phyloP scores from a whole-genome alignment of 169 alveolate species.

The Eimeria sp. region DNA sequence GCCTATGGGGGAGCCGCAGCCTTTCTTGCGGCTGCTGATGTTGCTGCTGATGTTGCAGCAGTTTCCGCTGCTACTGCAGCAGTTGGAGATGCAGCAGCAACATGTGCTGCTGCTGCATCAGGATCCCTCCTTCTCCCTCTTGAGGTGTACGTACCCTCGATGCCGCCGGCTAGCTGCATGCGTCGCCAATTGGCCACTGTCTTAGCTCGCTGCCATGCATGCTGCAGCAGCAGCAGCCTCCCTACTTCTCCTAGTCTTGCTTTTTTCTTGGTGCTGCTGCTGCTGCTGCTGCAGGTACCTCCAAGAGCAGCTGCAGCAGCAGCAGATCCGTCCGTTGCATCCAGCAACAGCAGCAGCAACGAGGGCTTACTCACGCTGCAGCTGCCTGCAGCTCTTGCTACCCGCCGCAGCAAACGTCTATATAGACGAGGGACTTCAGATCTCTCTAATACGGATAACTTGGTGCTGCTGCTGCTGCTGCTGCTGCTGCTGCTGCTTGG shows the following conservation, averaged over 20 bases:
- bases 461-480: constrained; percentile 1
- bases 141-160: background rate
- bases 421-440: background rate
- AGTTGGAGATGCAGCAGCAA: too few relatives aligned
- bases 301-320: background rate
- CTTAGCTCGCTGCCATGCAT: constrained; percentile 74
- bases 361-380: constrained; percentile 22
- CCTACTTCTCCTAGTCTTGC: constrained; percentile 57
- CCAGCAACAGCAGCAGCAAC: constrained; percentile 62
- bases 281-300: background rate
- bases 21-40: background rate
- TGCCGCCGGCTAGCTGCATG: background rate
- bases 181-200: constrained; percentile 47
- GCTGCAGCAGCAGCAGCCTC: constrained; percentile 74
- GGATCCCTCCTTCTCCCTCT: background rate
- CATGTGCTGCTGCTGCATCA: too few relatives aligned
- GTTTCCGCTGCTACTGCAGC: background rate
- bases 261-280: background rate
- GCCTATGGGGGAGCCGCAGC: background rate
- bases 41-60: background rate
- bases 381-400: constrained; percentile 73
- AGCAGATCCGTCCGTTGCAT: constrained; percentile 13
- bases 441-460: background rate
- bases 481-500: background rate
- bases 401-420: constrained; percentile 46